Base-by-base conservation (phyloP, 202 grass and related monocot genomes). In the Eragrostis tef region DNA sequence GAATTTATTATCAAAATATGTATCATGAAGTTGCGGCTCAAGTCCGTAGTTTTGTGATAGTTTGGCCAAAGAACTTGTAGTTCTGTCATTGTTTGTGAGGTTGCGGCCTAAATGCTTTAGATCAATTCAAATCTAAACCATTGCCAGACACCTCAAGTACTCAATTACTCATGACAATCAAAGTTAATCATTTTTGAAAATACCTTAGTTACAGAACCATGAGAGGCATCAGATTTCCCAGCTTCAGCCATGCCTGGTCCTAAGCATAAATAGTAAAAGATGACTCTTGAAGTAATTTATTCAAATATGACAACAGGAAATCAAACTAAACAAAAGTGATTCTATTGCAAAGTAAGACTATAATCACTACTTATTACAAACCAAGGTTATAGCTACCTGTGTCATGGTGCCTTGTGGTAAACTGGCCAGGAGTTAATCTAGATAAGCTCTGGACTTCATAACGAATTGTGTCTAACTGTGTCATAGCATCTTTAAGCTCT, bases 391-490 rank as follows among this genome's bases (percentile, higher is more conserved):
- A 54, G 5, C 67, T 91, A 94, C 92, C 85, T 26, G 51, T 46
- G 56, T 84, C 71, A 71, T 94, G 85, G 67, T 93, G 79, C 72
- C 56, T 87, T 61, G 73, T 91, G 43, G 74, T 87, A 56, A 88
- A 88, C 49, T 90, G 87, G n/a, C 73, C 88, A 75, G 90, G 92
- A 67, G 90, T 88, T 39, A 98, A 83, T 79, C 90, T 86, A 29
- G 90, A 94, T 70, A 91, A 74, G 79, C 86, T 98, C 83, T 93
- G 84, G 25, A 94, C 91, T 90, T 94, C 95, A 88, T 98, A 90
- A 58, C 92, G 86, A 83, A 98, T 98, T 16, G 90, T 86, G 48
- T 98, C 90, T 78, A 94, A 51, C 71, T 98, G 93, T 74, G 90
- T 91, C 62, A 98, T 89, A 2, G 90, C 90, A 29, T 98, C 95